phyloP scores from a whole-genome alignment of 1,284 basidiomycete genomes.

The Tylopilus sp. region DNA sequence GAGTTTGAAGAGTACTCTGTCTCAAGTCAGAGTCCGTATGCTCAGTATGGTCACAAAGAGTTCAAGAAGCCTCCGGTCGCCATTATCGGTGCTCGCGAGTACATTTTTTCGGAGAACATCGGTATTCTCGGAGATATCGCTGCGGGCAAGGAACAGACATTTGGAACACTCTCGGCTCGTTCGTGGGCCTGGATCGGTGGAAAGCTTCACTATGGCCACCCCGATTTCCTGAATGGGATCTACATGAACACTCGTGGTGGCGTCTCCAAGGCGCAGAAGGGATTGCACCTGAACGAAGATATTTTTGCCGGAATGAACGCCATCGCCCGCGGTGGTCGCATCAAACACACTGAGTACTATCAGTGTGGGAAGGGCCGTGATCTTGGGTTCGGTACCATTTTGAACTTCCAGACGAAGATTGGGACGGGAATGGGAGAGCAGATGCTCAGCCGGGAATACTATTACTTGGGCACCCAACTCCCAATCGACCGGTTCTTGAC shows the following conservation, averaged over 20 bases:
- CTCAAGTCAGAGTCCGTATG: constrained; percentile 88
- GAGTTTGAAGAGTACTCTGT: constrained; percentile 96
- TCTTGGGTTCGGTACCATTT: constrained; percentile 96
- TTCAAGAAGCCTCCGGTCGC: constrained; percentile 90
- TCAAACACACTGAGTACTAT: constrained; percentile 99
- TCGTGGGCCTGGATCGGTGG: constrained; percentile 97
- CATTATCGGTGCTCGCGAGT: constrained; percentile 98
- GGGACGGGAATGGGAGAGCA: constrained; percentile 99
- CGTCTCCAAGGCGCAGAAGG: constrained; percentile 98
- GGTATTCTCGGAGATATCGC: constrained; percentile 98
- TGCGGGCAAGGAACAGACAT: constrained; percentile 99
- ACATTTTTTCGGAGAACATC: constrained; percentile 99
- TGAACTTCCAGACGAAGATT: constrained; percentile 99
- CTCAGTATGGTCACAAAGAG: constrained; percentile 82
- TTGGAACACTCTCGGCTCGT: constrained; percentile 94
- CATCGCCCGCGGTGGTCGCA: constrained; percentile 92
- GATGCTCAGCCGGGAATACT: constrained; percentile 98
- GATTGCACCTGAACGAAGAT: constrained; percentile 97
- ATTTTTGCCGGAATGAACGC: constrained; percentile 99
- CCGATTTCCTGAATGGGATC: constrained; percentile 96
- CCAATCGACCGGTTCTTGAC: constrained; percentile 98
- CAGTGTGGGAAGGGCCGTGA: constrained; percentile 98
- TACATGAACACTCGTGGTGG: constrained; percentile 99
- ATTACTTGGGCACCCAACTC: constrained; percentile 98
- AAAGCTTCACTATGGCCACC: constrained; percentile 98